These are phyloP conservation scores for Aspergillus unguis DNA, from an alignment of 2,329 filamentous ascomycete species.

Conservation along the genomic window DNA sequence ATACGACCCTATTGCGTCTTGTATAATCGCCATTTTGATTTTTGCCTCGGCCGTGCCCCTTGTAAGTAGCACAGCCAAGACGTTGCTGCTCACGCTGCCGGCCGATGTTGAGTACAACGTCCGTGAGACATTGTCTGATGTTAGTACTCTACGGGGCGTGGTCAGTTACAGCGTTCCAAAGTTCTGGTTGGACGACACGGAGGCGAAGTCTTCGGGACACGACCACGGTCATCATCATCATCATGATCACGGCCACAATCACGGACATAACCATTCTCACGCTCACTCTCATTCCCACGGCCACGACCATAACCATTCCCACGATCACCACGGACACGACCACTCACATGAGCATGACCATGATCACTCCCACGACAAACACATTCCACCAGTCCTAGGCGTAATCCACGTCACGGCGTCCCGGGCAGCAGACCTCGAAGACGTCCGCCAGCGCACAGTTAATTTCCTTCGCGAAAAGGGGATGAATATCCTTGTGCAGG, in stretches of 20 bases:
- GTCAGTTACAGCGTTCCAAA: slow-evolving; percentile 80
- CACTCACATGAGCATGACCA: slow-evolving; percentile 21
- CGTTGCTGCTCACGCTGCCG: slow-evolving; percentile 78
- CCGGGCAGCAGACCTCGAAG: slow-evolving; percentile 69
- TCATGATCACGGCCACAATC: slow-evolving; percentile 27
- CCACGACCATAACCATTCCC: slow-evolving; percentile 29
- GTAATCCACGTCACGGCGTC: slow-evolving; percentile 82
- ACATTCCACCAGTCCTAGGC: slow-evolving; percentile 58
- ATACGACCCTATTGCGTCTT: slow-evolving; percentile 92
- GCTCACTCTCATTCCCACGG: slow-evolving; percentile 28
- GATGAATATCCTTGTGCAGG: slow-evolving; percentile 81
- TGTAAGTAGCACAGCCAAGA: slow-evolving; percentile 77
- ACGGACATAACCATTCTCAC: slow-evolving; percentile 28
- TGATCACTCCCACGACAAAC: slow-evolving; percentile 18
- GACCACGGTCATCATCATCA: slow-evolving; percentile 39
- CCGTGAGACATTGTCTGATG: slow-evolving; percentile 78
- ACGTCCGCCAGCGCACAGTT: slow-evolving; percentile 74
- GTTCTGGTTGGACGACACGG: slow-evolving; percentile 83
- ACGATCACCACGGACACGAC: slow-evolving; percentile 28
- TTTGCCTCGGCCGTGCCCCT: slow-evolving; percentile 88
- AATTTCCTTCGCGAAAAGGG: slow-evolving; percentile 67
- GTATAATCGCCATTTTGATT: slow-evolving; percentile 88
- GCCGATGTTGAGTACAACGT: slow-evolving; percentile 83
- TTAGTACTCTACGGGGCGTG: slow-evolving; percentile 78
- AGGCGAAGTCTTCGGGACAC: slow-evolving; percentile 36